These are phyloP conservation scores for Suhomyces maxii DNA, from an alignment of 1,139 yeast genomes.

Conservation along the genomic window DNA sequence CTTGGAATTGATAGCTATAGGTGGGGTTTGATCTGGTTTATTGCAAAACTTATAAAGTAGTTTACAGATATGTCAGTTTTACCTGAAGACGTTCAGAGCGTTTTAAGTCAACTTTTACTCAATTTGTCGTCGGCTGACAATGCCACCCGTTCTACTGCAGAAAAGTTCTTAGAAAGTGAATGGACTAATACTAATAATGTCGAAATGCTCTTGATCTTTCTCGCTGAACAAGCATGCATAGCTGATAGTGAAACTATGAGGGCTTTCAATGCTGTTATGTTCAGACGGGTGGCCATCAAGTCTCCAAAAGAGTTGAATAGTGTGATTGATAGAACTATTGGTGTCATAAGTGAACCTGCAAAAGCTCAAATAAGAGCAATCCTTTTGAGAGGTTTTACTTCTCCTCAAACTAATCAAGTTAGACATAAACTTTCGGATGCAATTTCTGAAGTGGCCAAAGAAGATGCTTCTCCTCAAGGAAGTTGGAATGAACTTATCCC, in stretches of 20 bases:
- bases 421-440: conserved; percentile 95
- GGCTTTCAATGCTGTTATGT: conserved; percentile 81
- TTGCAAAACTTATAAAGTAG: background rate
- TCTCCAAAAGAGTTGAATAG: conserved; percentile 63
- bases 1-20: background rate
- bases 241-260: conserved; percentile 56
- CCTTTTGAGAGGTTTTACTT: conserved; percentile 70
- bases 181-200: conserved; percentile 71
- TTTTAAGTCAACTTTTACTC: conserved; percentile 58
- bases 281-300: conserved; percentile 82
- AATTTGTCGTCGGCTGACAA: conserved; percentile 82
- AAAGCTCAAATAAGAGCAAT: conserved; percentile 62
- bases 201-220: conserved; percentile 68
- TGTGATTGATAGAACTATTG: conserved; percentile 76
- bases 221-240: conserved; percentile 75
- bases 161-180: conserved; percentile 64
- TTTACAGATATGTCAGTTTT: conserved; percentile 49
- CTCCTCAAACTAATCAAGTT: conserved; percentile 66
- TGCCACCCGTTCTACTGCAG: conserved; percentile 72
- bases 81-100: conserved; percentile 60
- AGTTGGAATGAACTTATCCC: conserved; percentile 81
- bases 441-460: conserved; percentile 85
- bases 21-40: background rate
- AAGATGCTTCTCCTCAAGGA: conserved; percentile 50
- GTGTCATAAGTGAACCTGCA: conserved; percentile 61